Evolutionary conservation across 2,329 filamentous ascomycete species (phyloP), one percentile per base, ranked within the genome.

Genomic region (Pleochaeta shiraiana): DNA sequence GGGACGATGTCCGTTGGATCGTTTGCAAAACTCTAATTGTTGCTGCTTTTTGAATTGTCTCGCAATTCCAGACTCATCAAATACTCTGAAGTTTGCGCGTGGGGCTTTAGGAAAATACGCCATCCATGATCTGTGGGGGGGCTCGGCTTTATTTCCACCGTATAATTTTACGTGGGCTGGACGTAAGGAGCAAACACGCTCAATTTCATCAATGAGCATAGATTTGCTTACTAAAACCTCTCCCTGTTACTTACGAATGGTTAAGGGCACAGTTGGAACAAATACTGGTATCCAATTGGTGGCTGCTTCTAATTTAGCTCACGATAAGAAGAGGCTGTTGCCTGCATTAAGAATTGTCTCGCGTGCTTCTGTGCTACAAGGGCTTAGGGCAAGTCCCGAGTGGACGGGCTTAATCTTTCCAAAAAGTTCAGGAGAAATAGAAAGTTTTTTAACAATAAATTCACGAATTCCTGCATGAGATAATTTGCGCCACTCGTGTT

Each of bases 21-120:
- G 6, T 26, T 53, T 14, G 28, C 9, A 59, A 24, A 63, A 47
- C 16, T 63, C 43, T 28, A 28, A 21, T 3, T 21, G 43, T 50
- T 50, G 31, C 26, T 43, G 33, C 14, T 31, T 28, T 21, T 50
- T 63, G 37, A n/a, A 63, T 28, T n/a, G 19, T 31, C 37, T 65
- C 43, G 21, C 64, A 12, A 34, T 3, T 53, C 45, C 28, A 59
- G 53, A 59, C 31, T 59, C 62, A 68, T 37, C 6, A 53, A 53
- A 53, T n/a, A n/a, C 45, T 26, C 45, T 53, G 45, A 53, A 53
- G 1, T 11, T 5, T 12, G 2, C 9, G 16, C 21, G 7, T 4
- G 45, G 21, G 9, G 7, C 11, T 53, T 24, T 53, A 2, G 45
- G 11, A n/a, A 53, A 53, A 24, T 4, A 53, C 11, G 45, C 45